Base-by-base conservation (phyloP, 73 alveolate genomes). In the Paramecium biaurelia region DNA sequence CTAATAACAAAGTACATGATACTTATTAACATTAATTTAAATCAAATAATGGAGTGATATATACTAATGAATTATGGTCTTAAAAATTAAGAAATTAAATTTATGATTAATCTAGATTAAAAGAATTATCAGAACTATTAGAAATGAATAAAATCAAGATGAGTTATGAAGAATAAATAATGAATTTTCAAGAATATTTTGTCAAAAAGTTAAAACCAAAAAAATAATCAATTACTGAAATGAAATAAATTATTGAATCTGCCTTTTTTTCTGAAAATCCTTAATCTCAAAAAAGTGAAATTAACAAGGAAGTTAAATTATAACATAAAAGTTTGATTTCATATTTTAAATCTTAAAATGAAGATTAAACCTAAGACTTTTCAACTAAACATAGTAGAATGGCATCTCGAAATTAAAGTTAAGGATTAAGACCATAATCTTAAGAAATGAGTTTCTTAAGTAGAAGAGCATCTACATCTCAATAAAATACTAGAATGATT, bases 331-430 rank as follows among this genome's bases (percentile, higher is more conserved):
- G 57, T 34, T 38, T 72, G 58, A 32, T 72, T 38, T 34, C 59
- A 4, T 72, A 72, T 72, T 72, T 72, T 72, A 72, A 72, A 38
- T 28, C 35, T 15, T 35, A 72, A 72, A 38, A 72, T 32, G 86
- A 35, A 15, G 86, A 72, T 26, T 72, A 37, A 34, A 72, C 86
- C 5, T 20, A 72, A 34, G 86, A 72, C 14, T 72, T 28, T 38
- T 72, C 86, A 12, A 72, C 86, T 3, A 72, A 72, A 72, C 58
- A 38, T 15, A 72, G 86, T 72, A 72, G 86, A 38, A 37, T 72
- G 86, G 86, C 86, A 32, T 72, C 86, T 35, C 56, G 86, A 72
- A 72, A 72, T 72, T 72, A 72, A 72, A 72, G 86, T 38, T 35
- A 72, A 72, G 84, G 84, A 63, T 11, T 30, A 12, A 63, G 84